Base-by-base conservation (phyloP, 768 basidiomycete genomes). In the Agaricus subrufescens region DNA sequence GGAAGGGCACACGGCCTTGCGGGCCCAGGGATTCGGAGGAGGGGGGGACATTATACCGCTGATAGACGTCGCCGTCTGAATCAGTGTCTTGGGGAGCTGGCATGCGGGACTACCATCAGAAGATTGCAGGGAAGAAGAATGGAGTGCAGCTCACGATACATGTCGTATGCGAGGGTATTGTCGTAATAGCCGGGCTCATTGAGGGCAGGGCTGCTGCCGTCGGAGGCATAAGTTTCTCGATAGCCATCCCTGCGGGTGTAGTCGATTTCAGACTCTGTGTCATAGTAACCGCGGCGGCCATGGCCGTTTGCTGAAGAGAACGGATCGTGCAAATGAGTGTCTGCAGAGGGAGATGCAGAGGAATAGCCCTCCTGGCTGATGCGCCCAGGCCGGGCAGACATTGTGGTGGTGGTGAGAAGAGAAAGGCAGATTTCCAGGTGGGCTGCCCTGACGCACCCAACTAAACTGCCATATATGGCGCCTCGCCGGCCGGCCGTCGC, bases 51-150 rank as follows among this genome's bases (percentile, higher is more conserved):
- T 85, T 84, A n/a, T 45, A 46, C 37, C 85, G 83, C 60, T 84
- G 83, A 11, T 91, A 90, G 52, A 85, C 75, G 67, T 80, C 90
- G 51, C 80, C 80, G 61, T 93, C 91, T 15, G 90, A 92, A 70
- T 94, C 91, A 31, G 87, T 91, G 71, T 94, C 91, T 69, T 81
- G 86, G 59, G 84, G 82, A 48, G 84, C 89, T 91, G 14, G 34
- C 34, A 65, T 37, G 45, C 48, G 46, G 38, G 46, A 34, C 49
- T 27, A 50, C 52, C 63, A 58, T 50, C 58, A 61, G 63, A 56
- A 57, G 46, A 66, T 62, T 56, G 63, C 61, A 55, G 46, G 44
- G 31, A 27, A 50, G 9, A 40, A 39, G 48, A 61, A 59, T 44
- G 30, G 46, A 39, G 29, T 31, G 50, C 42, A 23, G 63, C 78